Conservation (phyloP, 1,284 basidiomycete genomes). For the Microbotryum intermedium region DNA sequence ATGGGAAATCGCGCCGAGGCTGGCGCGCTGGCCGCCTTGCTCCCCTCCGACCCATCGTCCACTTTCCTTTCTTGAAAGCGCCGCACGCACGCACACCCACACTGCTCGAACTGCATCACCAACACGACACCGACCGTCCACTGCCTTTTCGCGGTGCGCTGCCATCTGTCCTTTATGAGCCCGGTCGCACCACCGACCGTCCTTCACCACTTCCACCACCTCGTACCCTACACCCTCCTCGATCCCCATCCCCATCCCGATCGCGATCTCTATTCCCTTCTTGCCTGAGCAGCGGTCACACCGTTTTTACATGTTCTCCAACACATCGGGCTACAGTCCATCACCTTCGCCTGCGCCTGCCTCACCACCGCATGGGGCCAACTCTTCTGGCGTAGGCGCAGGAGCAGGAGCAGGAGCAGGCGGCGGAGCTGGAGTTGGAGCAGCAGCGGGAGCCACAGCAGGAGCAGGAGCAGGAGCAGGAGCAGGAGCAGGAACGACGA, state of each 20-base stretch:
- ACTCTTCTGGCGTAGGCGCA: conserved; percentile 2
- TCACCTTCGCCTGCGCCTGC: conserved; percentile 19
- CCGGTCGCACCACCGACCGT: too few relatives aligned
- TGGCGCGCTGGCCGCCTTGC: too few relatives aligned
- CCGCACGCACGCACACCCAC: too few relatives aligned
- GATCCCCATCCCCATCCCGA: neutral
- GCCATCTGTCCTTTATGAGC: too few relatives aligned
- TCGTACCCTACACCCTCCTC: neutral
- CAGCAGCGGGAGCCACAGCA: neutral
- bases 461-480: neutral
- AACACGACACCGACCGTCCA: too few relatives aligned
- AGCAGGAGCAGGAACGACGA: neutral
- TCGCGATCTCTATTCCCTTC: neutral
- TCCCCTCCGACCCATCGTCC: too few relatives aligned
- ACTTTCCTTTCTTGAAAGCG: too few relatives aligned
- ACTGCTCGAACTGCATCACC: too few relatives aligned
- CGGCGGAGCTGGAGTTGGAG: neutral
- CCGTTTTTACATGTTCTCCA: neutral
- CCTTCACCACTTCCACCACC: neutral
- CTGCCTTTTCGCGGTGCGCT: too few relatives aligned
- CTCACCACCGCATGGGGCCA: conserved; percentile 3
- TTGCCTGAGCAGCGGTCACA: neutral
- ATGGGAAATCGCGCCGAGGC: too few relatives aligned
- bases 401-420: conserved; percentile 5
- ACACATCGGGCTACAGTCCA: conserved; percentile 1